These are phyloP conservation scores for Exophiala bonariae DNA, from an alignment of 2,329 filamentous ascomycete genomes.

Conservation along the genomic window DNA sequence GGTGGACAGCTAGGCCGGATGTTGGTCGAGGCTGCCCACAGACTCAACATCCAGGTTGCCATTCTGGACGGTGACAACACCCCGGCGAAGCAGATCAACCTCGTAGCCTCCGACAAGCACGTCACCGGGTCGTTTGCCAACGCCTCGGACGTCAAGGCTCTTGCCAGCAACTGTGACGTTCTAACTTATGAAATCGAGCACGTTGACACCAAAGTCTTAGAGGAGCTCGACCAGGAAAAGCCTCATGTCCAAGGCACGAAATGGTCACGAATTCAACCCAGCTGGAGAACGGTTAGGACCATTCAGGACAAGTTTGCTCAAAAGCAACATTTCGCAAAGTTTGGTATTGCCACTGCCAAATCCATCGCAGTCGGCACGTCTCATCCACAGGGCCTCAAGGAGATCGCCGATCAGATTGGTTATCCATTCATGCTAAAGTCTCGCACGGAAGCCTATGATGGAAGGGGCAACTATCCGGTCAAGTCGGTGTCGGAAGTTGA, in stretches of 20 bases:
- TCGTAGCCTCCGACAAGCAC: constrained; percentile 58
- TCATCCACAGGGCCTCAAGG: constrained; percentile 45
- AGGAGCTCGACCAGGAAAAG: constrained; percentile 64
- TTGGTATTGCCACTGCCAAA: constrained; percentile 66
- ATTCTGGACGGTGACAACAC: constrained; percentile 74
- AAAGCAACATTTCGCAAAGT: constrained; percentile 68
- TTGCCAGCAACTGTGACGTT: constrained; percentile 71
- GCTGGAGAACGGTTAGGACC: constrained; percentile 74
- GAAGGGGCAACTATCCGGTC: constrained; percentile 67
- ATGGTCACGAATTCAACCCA: constrained; percentile 62
- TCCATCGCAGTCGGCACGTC: constrained; percentile 61
- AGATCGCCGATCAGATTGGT: constrained; percentile 62
- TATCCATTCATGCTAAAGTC: constrained; percentile 87
- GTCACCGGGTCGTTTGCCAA: constrained; percentile 82
- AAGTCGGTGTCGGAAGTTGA: constrained; percentile 60
- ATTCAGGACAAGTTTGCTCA: constrained; percentile 88
- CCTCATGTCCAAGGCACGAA: constrained; percentile 22
- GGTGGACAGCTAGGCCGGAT: constrained; percentile 85
- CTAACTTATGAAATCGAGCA: constrained; percentile 93
- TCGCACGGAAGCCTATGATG: constrained; percentile 81
- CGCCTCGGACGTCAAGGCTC: constrained; percentile 68
- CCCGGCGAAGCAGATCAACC: constrained; percentile 77
- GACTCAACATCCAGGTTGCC: constrained; percentile 74
- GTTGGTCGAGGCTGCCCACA: constrained; percentile 83
- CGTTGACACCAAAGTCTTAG: constrained; percentile 76